Conservation (phyloP, 164 flowering plant genomes). For the Platanus orientalis region DNA sequence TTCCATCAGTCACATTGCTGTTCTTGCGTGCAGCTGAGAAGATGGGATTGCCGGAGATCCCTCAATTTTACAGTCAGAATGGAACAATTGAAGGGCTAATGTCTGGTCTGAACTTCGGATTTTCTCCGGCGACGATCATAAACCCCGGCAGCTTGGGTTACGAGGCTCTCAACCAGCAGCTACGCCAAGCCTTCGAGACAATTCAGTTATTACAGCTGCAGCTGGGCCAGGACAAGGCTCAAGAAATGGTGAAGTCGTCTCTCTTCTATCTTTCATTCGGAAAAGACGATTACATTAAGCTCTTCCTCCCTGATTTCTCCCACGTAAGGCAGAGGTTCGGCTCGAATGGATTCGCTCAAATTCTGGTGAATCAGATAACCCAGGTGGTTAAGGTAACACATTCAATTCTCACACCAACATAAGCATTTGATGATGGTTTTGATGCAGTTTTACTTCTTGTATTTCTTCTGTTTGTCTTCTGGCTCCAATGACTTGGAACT, state of each 20-base stretch:
- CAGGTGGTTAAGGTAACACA: constrained; percentile 25
- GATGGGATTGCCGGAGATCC: constrained; percentile 40
- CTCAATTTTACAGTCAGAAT: constrained; percentile 52
- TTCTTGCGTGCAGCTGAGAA: constrained; percentile 47
- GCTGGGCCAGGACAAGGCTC: constrained; percentile 29
- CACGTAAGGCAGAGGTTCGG: constrained; percentile 15
- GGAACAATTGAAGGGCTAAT: constrained; percentile 46
- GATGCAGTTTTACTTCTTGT: too few relatives aligned
- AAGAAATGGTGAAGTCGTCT: constrained; percentile 38
- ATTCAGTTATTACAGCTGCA: constrained; percentile 59
- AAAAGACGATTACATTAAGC: constrained; percentile 54
- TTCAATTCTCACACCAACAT: too few relatives aligned
- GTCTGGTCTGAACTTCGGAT: constrained; percentile 59
- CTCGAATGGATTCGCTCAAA: constrained; percentile 26
- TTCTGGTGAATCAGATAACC: constrained; percentile 48
- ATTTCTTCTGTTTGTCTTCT: too few relatives aligned
- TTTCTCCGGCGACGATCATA: constrained; percentile 61
- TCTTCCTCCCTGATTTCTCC: constrained; percentile 28
- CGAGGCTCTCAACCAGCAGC: constrained; percentile 62
- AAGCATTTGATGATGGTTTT: too few relatives aligned
- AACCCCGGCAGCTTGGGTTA: constrained; percentile 24
- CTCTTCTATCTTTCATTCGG: constrained; percentile 69
- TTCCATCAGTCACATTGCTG: too few relatives aligned
- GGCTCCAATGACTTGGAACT: too few relatives aligned
- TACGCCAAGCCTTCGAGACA: constrained; percentile 62